Conservation (phyloP, 306 rosid genomes). For the Arachis hypogaea region DNA sequence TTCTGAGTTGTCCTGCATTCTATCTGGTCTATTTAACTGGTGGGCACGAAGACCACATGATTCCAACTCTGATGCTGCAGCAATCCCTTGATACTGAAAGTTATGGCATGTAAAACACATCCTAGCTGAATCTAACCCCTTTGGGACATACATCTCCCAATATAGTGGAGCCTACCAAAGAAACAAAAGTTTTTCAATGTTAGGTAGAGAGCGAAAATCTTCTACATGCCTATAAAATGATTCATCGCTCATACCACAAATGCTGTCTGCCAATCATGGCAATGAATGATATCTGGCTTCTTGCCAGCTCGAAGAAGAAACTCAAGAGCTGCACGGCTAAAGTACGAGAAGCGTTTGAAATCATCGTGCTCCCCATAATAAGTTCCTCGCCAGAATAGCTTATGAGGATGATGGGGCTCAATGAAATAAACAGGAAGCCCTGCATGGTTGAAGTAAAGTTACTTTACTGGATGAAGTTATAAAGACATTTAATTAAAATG, state of each 20-base stretch:
- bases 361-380: constrained; percentile 89
- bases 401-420: constrained; percentile 93
- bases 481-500: constrained; percentile 26
- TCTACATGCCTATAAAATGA: constrained; percentile 14
- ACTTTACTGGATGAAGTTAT: constrained; percentile 36
- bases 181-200: constrained; percentile 14
- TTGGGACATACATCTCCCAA: constrained; percentile 82
- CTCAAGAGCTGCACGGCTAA: constrained; percentile 95
- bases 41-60: constrained; percentile 83
- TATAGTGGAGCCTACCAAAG: constrained; percentile 88
- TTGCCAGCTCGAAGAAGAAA: constrained; percentile 92
- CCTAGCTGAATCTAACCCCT: constrained; percentile 90
- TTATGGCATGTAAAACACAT: constrained; percentile 99
- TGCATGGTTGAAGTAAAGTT: constrained; percentile 46
- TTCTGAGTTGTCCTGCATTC: constrained; percentile 90
- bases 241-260: constrained; percentile 70
- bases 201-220: constrained; percentile 24
- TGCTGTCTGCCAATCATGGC: constrained; percentile 99
- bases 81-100: constrained; percentile 95
- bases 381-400: constrained; percentile 82
- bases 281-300: constrained; percentile 96
- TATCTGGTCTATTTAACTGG: constrained; percentile 76
- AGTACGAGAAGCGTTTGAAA: constrained; percentile 87
- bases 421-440: constrained; percentile 97
- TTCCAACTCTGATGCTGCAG: constrained; percentile 77